A percentile compares a stretch with the other conserved stretches of the same genome.
Conservation (phyloP, 1,284 basidiomycete species). For the Hymenochaete sp. region DNA sequence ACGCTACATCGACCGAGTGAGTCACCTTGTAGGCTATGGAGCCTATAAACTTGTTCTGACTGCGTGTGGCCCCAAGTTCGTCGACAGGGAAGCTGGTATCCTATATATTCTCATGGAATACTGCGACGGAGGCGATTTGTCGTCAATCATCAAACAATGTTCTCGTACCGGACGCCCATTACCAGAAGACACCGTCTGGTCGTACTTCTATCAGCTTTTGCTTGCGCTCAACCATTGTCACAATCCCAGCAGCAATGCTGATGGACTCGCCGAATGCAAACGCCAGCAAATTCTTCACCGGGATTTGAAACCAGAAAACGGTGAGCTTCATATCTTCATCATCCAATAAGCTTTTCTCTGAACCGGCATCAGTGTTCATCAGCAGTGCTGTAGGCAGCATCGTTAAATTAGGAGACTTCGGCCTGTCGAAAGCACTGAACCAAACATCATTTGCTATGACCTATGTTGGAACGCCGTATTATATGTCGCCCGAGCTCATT, state of each 20-base stretch:
- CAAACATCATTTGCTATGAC: constrained; percentile 88
- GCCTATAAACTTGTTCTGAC: constrained; percentile 13
- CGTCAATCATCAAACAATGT: constrained; percentile 74
- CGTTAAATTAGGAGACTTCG: constrained; percentile 95
- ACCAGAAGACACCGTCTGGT: constrained; percentile 90
- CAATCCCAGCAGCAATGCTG: constrained; percentile 40
- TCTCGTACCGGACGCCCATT: constrained; percentile 60
- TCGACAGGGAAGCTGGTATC: constrained; percentile 84
- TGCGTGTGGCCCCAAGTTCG: constrained; percentile 38
- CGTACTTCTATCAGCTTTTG: constrained; percentile 88
- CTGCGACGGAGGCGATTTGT: constrained; percentile 91
- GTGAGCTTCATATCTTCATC: constrained; percentile 34
- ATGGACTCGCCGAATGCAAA: constrained; percentile 30
- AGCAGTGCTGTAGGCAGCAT: constrained; percentile 66
- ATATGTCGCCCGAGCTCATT: constrained; percentile 97
- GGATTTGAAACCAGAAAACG: constrained; percentile 96
- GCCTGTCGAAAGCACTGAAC: constrained; percentile 84
- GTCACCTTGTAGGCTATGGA: constrained; percentile 10
- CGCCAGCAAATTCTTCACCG: constrained; percentile 83
- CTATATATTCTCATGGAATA: constrained; percentile 97
- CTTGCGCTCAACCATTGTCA: constrained; percentile 92
- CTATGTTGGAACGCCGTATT: constrained; percentile 98
- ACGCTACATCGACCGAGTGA: constrained; percentile 74
- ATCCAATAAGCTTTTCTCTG: background rate
- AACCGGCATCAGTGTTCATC: constrained; percentile 59